phyloP scores from a whole-genome alignment of 106 monocot species.

The Ottelia alismoides region DNA sequence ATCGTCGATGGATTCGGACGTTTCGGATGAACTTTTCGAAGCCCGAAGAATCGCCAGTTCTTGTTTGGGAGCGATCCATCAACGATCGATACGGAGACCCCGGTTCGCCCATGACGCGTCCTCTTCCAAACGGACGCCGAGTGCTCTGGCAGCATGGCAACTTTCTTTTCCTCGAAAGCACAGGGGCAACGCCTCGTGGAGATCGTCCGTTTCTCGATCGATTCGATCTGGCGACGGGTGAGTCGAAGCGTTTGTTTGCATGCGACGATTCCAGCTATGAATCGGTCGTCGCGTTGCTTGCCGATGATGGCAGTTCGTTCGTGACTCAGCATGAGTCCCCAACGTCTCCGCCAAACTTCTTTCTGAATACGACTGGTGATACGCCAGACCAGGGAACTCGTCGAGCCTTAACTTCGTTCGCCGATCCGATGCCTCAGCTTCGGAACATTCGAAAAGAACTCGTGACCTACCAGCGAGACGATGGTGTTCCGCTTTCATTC shows the following conservation, averaged over 20 bases:
- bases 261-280: neutral
- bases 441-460: neutral
- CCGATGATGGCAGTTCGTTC: neutral
- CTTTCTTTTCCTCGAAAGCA: neutral
- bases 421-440: neutral
- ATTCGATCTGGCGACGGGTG: neutral
- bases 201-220: neutral
- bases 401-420: neutral
- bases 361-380: neutral
- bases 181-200: neutral
- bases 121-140: neutral
- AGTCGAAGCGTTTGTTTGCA: neutral
- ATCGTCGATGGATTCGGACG: neutral
- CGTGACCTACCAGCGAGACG: neutral
- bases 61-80: neutral
- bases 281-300: neutral
- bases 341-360: neutral
- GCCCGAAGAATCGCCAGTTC: neutral
- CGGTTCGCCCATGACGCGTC: neutral
- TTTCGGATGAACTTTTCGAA: neutral
- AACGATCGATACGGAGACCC: neutral
- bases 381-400: no score
- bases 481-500: neutral
- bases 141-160: neutral
- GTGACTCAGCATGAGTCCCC: neutral